phyloP scores from a whole-genome alignment of 805 yeast genomes.

The Geotrichum ghanense region DNA sequence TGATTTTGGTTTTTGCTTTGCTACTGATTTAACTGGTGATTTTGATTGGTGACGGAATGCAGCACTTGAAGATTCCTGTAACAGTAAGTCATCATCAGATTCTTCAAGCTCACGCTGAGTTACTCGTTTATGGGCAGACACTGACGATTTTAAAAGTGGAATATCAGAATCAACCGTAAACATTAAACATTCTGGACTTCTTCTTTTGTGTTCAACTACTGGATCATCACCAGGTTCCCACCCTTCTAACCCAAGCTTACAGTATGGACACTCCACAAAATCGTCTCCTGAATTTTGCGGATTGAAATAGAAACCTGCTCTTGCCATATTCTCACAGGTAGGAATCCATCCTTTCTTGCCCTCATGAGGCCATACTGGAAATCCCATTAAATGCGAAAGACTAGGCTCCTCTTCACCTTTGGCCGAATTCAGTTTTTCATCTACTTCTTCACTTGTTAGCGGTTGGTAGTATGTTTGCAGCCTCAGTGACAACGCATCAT shows the following conservation, averaged over 20 bases:
- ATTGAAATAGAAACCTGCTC: constrained; percentile 53
- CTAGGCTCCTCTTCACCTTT: constrained; percentile 9
- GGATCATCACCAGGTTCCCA: constrained; percentile 67
- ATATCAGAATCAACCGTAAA: constrained; percentile 17
- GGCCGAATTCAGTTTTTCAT: constrained; percentile 11
- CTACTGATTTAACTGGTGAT: not conserved
- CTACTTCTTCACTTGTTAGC: not conserved
- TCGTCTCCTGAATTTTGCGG: constrained; percentile 40
- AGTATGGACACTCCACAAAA: constrained; percentile 50
- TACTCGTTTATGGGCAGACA: not conserved
- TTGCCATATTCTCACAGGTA: constrained; percentile 37
- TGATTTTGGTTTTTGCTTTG: not conserved
- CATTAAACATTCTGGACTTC: constrained; percentile 33
- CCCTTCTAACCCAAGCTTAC: constrained; percentile 53
- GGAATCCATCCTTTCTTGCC: constrained; percentile 30
- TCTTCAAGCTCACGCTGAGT: constrained; percentile 5
- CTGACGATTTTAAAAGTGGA: not conserved
- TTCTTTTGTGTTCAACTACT: constrained; percentile 39
- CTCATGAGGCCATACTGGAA: constrained; percentile 36
- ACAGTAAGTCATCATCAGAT: constrained; percentile 5
- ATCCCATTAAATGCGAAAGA: constrained; percentile 27
- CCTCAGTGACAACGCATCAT: constrained; percentile 14
- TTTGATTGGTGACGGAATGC: no score
- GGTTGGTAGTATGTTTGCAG: constrained; percentile 14
- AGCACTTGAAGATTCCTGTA: not conserved